Conservation (phyloP, 306 rosid species). For the Crataegus laevigata region DNA sequence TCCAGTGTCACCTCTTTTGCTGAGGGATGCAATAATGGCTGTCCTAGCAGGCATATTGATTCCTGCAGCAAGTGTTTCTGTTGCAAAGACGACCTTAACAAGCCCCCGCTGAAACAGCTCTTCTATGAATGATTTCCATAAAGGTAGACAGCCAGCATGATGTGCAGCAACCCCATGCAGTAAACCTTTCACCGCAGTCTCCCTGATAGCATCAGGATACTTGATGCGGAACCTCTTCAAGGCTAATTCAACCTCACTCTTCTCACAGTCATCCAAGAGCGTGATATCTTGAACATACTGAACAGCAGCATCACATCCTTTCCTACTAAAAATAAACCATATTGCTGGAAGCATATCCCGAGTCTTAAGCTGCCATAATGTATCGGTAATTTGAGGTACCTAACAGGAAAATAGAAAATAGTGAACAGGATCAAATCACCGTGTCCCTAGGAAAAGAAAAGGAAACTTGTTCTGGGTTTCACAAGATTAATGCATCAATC, state of each 20-base stretch:
- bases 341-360: conserved; percentile 92
- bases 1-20: conserved; percentile 72
- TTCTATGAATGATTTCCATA: conserved; percentile 93
- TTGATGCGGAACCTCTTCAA: conserved; percentile 77
- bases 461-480: background rate
- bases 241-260: conserved; percentile 79
- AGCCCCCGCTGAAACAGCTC: conserved; percentile 90
- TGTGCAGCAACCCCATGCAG: conserved; percentile 91
- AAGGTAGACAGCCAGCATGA: conserved; percentile 96
- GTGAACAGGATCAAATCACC: background rate
- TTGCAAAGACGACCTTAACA: conserved; percentile 93
- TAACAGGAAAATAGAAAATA: conserved; percentile 18
- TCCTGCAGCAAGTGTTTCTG: conserved; percentile 98
- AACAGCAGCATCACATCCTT: conserved; percentile 93
- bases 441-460: background rate
- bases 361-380: conserved; percentile 73
- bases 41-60: conserved; percentile 98
- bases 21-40: conserved; percentile 81
- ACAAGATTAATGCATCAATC: conserved; percentile 26
- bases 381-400: conserved; percentile 90
- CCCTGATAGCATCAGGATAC: conserved; percentile 95
- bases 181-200: conserved; percentile 72
- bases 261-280: conserved; percentile 77
- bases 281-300: conserved; percentile 70
- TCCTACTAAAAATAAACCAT: conserved; percentile 99